phyloP scores from a whole-genome alignment of 768 basidiomycete species.

The Hortiboletus campestris region DNA sequence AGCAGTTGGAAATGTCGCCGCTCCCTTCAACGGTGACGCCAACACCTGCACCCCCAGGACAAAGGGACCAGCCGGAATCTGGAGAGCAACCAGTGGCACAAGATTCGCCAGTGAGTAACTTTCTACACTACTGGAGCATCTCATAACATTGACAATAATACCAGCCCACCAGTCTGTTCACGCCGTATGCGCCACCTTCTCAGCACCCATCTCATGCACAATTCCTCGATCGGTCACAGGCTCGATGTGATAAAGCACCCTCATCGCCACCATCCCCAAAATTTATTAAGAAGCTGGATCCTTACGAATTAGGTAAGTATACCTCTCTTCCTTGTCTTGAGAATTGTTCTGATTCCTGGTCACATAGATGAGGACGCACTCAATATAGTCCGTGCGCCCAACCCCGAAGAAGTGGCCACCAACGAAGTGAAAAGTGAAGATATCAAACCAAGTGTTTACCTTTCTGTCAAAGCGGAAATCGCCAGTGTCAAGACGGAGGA shows the following conservation, averaged over 20 bases:
- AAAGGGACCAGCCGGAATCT: not conserved
- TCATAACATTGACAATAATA: not conserved
- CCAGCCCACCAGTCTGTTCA: slow-evolving; percentile 20
- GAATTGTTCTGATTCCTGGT: not conserved
- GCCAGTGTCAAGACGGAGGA: slow-evolving; percentile 7
- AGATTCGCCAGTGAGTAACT: slow-evolving; percentile 3
- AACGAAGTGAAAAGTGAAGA: not conserved
- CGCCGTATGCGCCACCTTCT: slow-evolving; percentile 25
- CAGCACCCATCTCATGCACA: slow-evolving; percentile 20
- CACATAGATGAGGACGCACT: slow-evolving; percentile 26
- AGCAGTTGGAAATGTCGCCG: not conserved
- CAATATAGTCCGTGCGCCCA: slow-evolving; percentile 7
- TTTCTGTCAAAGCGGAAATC: slow-evolving; percentile 7
- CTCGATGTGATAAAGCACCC: not conserved
- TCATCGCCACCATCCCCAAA: slow-evolving; percentile 10
- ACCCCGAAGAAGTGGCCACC: not conserved
- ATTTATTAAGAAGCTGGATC: slow-evolving; percentile 28
- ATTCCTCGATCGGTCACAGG: not conserved
- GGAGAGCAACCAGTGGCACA: not conserved
- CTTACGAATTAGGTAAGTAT: slow-evolving; percentile 26
- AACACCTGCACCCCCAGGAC: not conserved
- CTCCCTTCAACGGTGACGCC: not conserved
- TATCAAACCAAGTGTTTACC: not conserved
- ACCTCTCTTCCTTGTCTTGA: not conserved
- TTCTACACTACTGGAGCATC: not conserved